These are phyloP conservation scores for Aspergillus uvarum DNA, from an alignment of 2,329 filamentous ascomycete genomes.

Conservation along the genomic window DNA sequence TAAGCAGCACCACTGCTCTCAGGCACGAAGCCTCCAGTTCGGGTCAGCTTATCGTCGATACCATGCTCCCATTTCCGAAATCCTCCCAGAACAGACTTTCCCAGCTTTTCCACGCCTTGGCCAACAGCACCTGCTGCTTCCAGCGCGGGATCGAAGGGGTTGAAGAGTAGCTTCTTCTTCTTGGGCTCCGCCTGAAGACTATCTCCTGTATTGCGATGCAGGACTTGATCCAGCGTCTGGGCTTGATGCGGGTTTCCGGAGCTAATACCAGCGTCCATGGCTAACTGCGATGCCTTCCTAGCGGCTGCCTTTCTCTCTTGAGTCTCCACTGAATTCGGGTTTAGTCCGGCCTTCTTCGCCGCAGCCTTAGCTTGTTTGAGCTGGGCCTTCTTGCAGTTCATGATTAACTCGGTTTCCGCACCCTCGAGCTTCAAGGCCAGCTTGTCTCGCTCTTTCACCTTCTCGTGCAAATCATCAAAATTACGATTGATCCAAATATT, in stretches of 20 bases:
- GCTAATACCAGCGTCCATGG: constrained; percentile 51
- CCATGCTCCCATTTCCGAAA: constrained; percentile 42
- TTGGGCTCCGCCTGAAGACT: constrained; percentile 15
- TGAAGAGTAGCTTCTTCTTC: constrained; percentile 18
- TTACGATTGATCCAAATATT: constrained; percentile 98
- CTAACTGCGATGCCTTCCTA: constrained; percentile 47
- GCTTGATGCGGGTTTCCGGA: constrained; percentile 59
- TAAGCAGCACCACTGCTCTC: constrained; percentile 12
- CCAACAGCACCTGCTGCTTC: constrained; percentile 55
- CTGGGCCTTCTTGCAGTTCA: constrained; percentile 74
- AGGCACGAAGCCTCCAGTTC: constrained; percentile 35
- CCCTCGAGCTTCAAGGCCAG: constrained; percentile 71
- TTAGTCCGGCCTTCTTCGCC: constrained; percentile 59
- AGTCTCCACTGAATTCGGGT: constrained; percentile 35
- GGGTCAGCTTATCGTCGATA: constrained; percentile 36
- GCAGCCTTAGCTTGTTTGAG: constrained; percentile 67
- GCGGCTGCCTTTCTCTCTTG: constrained; percentile 54
- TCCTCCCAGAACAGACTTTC: constrained; percentile 46
- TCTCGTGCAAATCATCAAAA: constrained; percentile 76
- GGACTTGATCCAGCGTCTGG: constrained; percentile 49
- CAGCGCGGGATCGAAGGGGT: constrained; percentile 47
- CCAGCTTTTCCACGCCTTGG: constrained; percentile 48
- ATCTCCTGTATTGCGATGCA: constrained; percentile 31
- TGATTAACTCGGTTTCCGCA: constrained; percentile 83
- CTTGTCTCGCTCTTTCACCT: constrained; percentile 72